Percentiles rank a stretch among this genome's conserved stretches.
These are phyloP conservation scores for Pulveroboletus sp. DNA, from an alignment of 768 basidiomycete genomes.

Conservation along the genomic window DNA sequence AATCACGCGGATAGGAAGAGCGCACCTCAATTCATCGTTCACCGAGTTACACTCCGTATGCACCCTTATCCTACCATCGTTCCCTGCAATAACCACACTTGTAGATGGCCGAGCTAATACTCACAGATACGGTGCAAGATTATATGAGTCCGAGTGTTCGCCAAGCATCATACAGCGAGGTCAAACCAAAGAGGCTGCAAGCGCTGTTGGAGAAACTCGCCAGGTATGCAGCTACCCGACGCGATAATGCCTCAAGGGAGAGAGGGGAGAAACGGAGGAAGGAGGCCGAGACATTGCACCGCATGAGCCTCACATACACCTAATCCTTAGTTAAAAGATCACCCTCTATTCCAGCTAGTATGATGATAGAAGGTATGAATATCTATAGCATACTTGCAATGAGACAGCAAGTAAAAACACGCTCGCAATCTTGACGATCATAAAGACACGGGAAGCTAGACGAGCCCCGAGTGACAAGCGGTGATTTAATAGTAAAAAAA, in stretches of 20 bases:
- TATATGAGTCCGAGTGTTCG: slow-evolving; percentile 72
- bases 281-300: slow-evolving; percentile 74
- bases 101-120: slow-evolving; percentile 69
- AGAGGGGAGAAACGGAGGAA: slow-evolving; percentile 67
- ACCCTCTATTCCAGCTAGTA: slow-evolving; percentile 9
- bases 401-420: slow-evolving; percentile 4
- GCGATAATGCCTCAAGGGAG: slow-evolving; percentile 58
- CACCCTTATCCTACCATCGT: slow-evolving; percentile 1
- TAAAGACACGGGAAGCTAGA: slow-evolving; percentile 22
- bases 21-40: slow-evolving; percentile 69
- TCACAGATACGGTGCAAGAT: slow-evolving; percentile 70
- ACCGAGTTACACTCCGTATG: slow-evolving; percentile 74
- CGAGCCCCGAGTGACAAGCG: slow-evolving; percentile 29
- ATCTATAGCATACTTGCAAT: slow-evolving; percentile 20
- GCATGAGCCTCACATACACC: slow-evolving; percentile 36
- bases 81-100: slow-evolving; percentile 5
- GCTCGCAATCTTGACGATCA: slow-evolving; percentile 7
- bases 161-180: slow-evolving; percentile 57
- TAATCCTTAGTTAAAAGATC: slow-evolving; percentile 5
- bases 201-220: slow-evolving; percentile 76
- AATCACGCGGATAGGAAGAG: slow-evolving; percentile 68
- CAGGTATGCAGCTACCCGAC: slow-evolving; percentile 57
- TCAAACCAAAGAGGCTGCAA: slow-evolving; percentile 71
- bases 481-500: slow-evolving; percentile 38
- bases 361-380: slow-evolving; percentile 8